Conservation (phyloP, 176 grass and related monocot species). For the Tillandsia fasciculata region DNA sequence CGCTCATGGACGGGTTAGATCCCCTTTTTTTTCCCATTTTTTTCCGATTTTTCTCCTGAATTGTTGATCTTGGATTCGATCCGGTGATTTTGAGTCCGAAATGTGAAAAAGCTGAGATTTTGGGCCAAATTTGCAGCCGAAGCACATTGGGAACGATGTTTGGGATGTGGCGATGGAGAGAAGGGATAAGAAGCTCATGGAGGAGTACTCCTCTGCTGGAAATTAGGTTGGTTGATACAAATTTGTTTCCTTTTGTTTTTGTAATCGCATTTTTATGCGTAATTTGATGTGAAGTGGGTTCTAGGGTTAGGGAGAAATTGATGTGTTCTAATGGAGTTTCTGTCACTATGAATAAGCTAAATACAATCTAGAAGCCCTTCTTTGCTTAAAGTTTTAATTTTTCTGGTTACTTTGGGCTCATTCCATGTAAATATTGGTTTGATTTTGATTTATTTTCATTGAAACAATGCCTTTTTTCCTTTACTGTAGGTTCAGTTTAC, state of each 20-base stretch:
- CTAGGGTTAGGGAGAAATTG: background rate
- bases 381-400: too few species aligned
- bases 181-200: constrained; percentile 83
- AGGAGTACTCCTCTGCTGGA: constrained; percentile 23
- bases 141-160: constrained; percentile 91
- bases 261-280: background rate
- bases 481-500: background rate
- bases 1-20: constrained; percentile 69
- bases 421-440: background rate
- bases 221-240: constrained; percentile 11
- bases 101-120: too few species aligned
- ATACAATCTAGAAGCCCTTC: too few species aligned
- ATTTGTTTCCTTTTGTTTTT: constrained; percentile 16
- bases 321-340: too few species aligned
- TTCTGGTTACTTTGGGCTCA: background rate
- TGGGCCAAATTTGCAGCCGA: constrained; percentile 54
- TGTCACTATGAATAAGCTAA: too few species aligned
- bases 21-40: background rate
- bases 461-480: background rate
- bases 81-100: background rate
- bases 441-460: background rate
- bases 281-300: background rate
- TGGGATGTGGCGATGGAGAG: constrained; percentile 98
- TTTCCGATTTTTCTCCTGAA: background rate
- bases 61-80: background rate